Conservation (phyloP, 2,329 filamentous ascomycete genomes). For the Beauveria medogensis region DNA sequence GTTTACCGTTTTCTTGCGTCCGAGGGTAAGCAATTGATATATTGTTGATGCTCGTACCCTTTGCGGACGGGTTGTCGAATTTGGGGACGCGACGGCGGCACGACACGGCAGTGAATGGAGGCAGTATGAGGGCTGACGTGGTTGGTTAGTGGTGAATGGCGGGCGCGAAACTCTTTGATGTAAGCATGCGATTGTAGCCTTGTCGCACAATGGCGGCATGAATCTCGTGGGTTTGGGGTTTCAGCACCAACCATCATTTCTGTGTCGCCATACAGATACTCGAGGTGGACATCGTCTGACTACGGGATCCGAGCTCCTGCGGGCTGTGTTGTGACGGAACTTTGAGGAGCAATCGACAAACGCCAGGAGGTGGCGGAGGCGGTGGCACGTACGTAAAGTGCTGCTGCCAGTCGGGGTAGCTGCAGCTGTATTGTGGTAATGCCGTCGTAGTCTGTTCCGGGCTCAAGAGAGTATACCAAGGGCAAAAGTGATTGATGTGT, state of each 20-base stretch:
- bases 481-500: neutral
- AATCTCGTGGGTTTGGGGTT: neutral
- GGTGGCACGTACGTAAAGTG: neutral
- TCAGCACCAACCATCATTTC: neutral
- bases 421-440: neutral
- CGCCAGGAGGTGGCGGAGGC: neutral
- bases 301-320: conserved; percentile 1
- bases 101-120: neutral
- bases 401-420: neutral
- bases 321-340: neutral
- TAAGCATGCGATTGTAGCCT: neutral
- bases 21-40: neutral
- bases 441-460: neutral
- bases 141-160: neutral
- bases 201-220: neutral
- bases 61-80: neutral
- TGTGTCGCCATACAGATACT: neutral
- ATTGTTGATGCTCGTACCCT: neutral
- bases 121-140: neutral
- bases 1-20: neutral
- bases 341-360: neutral
- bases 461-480: neutral
- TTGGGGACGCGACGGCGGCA: neutral
- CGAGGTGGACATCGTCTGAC: neutral
- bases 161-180: neutral